phyloP scores from a whole-genome alignment of 1,284 basidiomycete genomes.

The Cutaneotrichosporon cavernicola region DNA sequence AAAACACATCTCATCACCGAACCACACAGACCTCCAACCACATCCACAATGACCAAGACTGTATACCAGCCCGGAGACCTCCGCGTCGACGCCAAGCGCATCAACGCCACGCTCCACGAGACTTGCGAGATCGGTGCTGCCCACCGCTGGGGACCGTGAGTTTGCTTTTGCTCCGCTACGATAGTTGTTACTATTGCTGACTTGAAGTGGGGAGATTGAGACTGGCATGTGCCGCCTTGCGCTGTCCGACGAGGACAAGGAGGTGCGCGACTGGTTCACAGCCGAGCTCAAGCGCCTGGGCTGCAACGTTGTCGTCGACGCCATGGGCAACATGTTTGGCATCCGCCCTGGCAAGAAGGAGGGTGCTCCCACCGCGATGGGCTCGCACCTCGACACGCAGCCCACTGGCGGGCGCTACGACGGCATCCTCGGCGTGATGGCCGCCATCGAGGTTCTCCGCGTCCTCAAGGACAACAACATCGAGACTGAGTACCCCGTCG shows the following conservation, averaged over 20 bases:
- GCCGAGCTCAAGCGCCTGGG: slow-evolving; percentile 37
- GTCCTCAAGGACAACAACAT: slow-evolving; percentile 18
- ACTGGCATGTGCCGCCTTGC: slow-evolving; percentile 34
- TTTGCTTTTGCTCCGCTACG: background rate
- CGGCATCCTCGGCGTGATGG: slow-evolving; percentile 38
- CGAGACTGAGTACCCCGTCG: slow-evolving; percentile 30
- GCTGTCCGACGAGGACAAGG: slow-evolving; percentile 39
- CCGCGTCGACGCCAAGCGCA: slow-evolving; percentile 33
- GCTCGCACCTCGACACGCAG: slow-evolving; percentile 42
- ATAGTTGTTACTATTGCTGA: background rate
- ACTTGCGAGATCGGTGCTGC: slow-evolving; percentile 38
- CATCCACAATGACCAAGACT: slow-evolving; percentile 13
- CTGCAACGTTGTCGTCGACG: slow-evolving; percentile 36
- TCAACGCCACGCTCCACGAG: slow-evolving; percentile 41
- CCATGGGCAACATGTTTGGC: slow-evolving; percentile 48
- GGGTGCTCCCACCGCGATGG: slow-evolving; percentile 35
- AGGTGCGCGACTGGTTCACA: slow-evolving; percentile 42
- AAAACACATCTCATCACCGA: background rate
- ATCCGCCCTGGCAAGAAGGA: slow-evolving; percentile 29
- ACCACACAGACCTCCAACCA: background rate
- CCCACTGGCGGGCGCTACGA: slow-evolving; percentile 41
- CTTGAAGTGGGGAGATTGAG: slow-evolving; percentile 14
- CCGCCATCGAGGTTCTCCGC: slow-evolving; percentile 32
- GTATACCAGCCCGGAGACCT: slow-evolving; percentile 17
- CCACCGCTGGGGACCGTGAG: slow-evolving; percentile 21